Conservation (phyloP, 257 asterid genomes). For the Ballota nigra region DNA sequence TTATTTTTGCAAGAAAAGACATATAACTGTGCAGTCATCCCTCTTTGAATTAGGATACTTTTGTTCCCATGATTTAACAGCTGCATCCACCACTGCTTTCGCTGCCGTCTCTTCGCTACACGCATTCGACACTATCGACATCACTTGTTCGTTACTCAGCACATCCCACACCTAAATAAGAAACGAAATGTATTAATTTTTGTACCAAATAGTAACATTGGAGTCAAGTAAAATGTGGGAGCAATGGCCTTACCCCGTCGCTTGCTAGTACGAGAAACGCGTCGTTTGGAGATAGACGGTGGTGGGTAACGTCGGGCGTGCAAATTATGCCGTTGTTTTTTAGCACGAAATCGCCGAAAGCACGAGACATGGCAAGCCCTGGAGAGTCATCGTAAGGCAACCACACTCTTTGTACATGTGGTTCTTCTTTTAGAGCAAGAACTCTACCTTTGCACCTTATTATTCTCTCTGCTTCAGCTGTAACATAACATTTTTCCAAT, state of each 20-base stretch:
- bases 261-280: slow-evolving; percentile 73
- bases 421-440: slow-evolving; percentile 58
- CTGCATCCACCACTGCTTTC: slow-evolving; percentile 65
- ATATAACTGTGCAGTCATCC: slow-evolving; percentile 70
- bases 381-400: slow-evolving; percentile 70
- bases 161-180: slow-evolving; percentile 81
- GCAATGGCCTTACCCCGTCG: slow-evolving; percentile 55
- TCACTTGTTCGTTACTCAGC: slow-evolving; percentile 58
- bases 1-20: slow-evolving; percentile 46
- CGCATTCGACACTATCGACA: slow-evolving; percentile 43
- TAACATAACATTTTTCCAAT: neutral
- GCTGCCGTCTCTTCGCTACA: slow-evolving; percentile 57
- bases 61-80: slow-evolving; percentile 55
- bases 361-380: slow-evolving; percentile 89
- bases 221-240: neutral
- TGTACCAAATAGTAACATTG: neutral
- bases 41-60: slow-evolving; percentile 62
- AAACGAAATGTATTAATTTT: too few species aligned
- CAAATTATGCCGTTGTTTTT: slow-evolving; percentile 68
- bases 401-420: slow-evolving; percentile 77
- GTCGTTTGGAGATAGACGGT: slow-evolving; percentile 51
- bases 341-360: slow-evolving; percentile 75
- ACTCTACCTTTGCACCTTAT: slow-evolving; percentile 69
- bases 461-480: slow-evolving; percentile 86
- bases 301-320: slow-evolving; percentile 60